Evolutionary conservation across 441 rosid genomes (phyloP).

Genomic region (Adansonia madagascariensis): DNA sequence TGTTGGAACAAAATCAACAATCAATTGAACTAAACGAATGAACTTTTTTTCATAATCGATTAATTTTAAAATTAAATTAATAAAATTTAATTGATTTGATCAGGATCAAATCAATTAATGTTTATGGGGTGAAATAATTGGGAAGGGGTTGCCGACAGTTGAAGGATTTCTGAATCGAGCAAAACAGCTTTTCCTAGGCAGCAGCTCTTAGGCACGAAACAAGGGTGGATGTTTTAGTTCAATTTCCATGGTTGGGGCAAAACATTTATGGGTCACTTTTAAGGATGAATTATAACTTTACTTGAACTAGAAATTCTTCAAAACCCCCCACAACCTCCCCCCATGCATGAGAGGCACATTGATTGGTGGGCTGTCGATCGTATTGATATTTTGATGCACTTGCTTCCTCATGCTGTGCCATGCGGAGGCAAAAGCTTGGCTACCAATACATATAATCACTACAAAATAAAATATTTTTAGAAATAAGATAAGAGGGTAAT

Average conservation of each 20-base stretch:
- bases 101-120: no score
- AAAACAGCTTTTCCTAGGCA: conserved; percentile 17
- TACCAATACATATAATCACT: no score
- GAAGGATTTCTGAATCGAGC: conserved; percentile 34
- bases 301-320: not conserved
- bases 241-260: conserved; percentile 6
- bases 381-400: conserved; percentile 12
- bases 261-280: conserved; percentile 14
- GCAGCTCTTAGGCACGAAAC: conserved; percentile 30
- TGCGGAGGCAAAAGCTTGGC: not conserved
- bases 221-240: not conserved
- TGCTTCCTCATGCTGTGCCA: conserved; percentile 7
- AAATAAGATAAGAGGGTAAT: no score
- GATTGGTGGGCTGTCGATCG: not conserved
- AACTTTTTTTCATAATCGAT: no score
- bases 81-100: no score
- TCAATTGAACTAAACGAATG: no score
- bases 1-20: no score
- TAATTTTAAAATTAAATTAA: no score
- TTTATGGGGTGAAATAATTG: not conserved
- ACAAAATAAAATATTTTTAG: no score
- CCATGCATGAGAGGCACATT: conserved; percentile 5
- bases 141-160: not conserved
- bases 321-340: not conserved
- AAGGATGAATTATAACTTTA: not conserved